phyloP scores from a whole-genome alignment of 192 early-diverging fungal genomes.

The Ambispora gerdemannii region DNA sequence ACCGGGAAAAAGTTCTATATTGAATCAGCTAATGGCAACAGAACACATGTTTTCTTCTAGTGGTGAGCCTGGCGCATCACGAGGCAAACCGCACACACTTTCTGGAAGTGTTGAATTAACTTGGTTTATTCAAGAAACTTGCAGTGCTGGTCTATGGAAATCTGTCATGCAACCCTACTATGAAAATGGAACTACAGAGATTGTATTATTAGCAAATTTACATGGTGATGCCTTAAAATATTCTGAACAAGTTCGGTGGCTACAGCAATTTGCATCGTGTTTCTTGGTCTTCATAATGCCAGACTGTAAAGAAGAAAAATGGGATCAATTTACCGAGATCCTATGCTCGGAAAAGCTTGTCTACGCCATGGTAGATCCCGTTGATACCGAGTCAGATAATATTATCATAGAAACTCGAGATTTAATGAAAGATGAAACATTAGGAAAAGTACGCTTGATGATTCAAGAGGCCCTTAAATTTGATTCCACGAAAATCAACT shows the following conservation, averaged over 20 bases:
- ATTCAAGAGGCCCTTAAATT: constrained; percentile 14
- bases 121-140: constrained; percentile 29
- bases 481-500: background rate
- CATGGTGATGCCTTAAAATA: constrained; percentile 30
- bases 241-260: constrained; percentile 20
- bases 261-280: constrained; percentile 23
- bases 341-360: background rate
- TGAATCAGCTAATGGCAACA: constrained; percentile 27
- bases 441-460: constrained; percentile 22
- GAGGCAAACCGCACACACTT: constrained; percentile 17
- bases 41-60: constrained; percentile 23
- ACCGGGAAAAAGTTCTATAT: constrained; percentile 20
- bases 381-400: background rate
- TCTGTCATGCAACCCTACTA: constrained; percentile 23
- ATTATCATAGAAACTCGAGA: background rate
- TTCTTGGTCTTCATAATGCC: constrained; percentile 30
- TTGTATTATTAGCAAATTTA: constrained; percentile 29
- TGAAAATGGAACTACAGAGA: constrained; percentile 7
- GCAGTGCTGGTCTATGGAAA: constrained; percentile 20
- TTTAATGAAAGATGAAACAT: constrained; percentile 16
- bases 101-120: constrained; percentile 27
- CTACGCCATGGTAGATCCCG: background rate
- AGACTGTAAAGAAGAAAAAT: background rate
- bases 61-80: constrained; percentile 24
- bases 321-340: background rate